phyloP scores from a whole-genome alignment of 2,329 filamentous ascomycete species.

The Epichloe amarillans region DNA sequence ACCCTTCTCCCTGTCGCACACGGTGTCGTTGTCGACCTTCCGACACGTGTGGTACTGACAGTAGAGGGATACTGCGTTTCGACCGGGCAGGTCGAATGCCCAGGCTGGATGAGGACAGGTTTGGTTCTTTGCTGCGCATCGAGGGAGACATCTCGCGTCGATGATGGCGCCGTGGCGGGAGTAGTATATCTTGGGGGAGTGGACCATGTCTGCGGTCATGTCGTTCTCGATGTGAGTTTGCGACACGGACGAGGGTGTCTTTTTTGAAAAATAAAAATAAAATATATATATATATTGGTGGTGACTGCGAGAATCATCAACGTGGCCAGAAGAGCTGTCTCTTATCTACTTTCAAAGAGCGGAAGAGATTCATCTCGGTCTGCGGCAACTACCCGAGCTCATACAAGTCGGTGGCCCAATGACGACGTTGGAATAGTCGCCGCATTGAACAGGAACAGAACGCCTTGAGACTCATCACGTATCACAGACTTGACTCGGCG shows the following conservation, averaged over 20 bases:
- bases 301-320: no score
- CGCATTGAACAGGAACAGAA: not conserved
- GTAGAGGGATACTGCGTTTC: not conserved
- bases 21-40: not conserved
- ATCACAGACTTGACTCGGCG: not conserved
- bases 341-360: no score
- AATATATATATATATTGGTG: no score
- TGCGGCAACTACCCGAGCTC: not conserved
- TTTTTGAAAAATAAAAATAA: no score
- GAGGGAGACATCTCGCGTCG: not conserved
- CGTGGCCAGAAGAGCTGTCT: no score
- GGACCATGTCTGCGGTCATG: no score
- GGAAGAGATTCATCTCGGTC: no score
- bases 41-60: conserved; percentile 4
- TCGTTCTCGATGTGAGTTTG: no score
- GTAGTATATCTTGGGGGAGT: not conserved
- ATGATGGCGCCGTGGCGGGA: not conserved
- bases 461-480: not conserved
- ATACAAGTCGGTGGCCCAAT: not conserved
- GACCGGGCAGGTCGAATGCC: not conserved
- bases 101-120: not conserved
- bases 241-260: no score
- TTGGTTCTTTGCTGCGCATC: not conserved
- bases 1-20: not conserved
- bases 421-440: not conserved